Evolutionary conservation across 345 rosid genomes (phyloP).

Genomic region (Salix arbutifolia): DNA sequence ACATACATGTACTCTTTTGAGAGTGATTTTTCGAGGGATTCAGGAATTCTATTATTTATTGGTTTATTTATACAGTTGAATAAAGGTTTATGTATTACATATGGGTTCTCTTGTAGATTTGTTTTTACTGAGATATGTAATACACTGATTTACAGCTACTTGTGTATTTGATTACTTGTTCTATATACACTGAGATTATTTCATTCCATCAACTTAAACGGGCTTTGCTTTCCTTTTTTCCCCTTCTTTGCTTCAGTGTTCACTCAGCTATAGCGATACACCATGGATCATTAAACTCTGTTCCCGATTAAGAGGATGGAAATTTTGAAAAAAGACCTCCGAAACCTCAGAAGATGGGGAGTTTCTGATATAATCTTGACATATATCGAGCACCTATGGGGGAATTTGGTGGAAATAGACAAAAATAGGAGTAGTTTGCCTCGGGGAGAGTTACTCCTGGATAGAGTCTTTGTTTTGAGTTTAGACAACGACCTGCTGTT

Average conservation of each 20-base stretch:
- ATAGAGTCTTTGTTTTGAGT: too few relatives aligned
- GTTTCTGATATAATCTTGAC: too few relatives aligned
- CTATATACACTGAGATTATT: neutral
- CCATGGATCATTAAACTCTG: neutral
- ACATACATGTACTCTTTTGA: neutral
- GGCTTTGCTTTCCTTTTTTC: neutral
- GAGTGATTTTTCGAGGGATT: neutral
- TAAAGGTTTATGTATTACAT: neutral
- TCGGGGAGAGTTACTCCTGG: too few relatives aligned
- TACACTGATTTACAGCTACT: neutral
- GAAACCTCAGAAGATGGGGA: too few relatives aligned
- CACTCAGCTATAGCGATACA: neutral
- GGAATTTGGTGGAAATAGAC: too few relatives aligned
- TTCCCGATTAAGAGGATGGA: too few relatives aligned
- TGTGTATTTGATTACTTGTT: neutral
- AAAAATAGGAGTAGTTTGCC: too few relatives aligned
- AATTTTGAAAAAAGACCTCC: too few relatives aligned
- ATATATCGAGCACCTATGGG: too few relatives aligned
- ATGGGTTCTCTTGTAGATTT: neutral
- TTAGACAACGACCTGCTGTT: too few relatives aligned
- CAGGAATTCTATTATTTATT: neutral
- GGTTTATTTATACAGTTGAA: neutral
- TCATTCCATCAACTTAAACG: neutral
- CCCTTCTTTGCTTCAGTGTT: neutral
- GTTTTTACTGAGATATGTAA: neutral